These are phyloP conservation scores for Helotiales sp. DNA, from an alignment of 2,329 filamentous ascomycete genomes.

Conservation along the genomic window DNA sequence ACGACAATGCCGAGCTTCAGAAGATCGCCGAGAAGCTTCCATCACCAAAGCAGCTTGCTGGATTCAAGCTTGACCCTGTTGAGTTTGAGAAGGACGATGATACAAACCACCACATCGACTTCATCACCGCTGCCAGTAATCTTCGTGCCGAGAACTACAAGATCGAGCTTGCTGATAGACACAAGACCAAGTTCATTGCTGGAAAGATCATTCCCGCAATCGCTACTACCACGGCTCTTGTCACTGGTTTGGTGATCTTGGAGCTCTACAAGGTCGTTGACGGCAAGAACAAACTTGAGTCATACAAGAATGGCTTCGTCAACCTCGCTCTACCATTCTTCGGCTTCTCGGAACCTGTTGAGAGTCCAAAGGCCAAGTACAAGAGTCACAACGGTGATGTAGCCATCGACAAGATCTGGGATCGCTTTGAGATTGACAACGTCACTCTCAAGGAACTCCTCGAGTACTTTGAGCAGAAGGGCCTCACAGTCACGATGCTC, in stretches of 20 bases:
- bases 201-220: slow-evolving; percentile 99
- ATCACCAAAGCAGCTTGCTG: slow-evolving; percentile 77
- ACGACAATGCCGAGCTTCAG: slow-evolving; percentile 78
- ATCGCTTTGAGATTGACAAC: slow-evolving; percentile 89
- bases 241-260: slow-evolving; percentile 89
- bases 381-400: slow-evolving; percentile 78
- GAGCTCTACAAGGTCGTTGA: slow-evolving; percentile 97
- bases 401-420: slow-evolving; percentile 94
- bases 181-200: slow-evolving; percentile 99
- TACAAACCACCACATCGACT: slow-evolving; percentile 97
- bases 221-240: slow-evolving; percentile 93
- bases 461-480: slow-evolving; percentile 78
- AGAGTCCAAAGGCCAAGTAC: slow-evolving; percentile 91
- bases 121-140: slow-evolving; percentile 97
- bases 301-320: slow-evolving; percentile 99
- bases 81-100: slow-evolving; percentile 99
- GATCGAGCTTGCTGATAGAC: slow-evolving; percentile 87
- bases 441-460: slow-evolving; percentile 85
- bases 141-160: slow-evolving; percentile 97
- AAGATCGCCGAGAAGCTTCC: slow-evolving; percentile 76
- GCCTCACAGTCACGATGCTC: slow-evolving; percentile 86
- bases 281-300: slow-evolving; percentile 93
- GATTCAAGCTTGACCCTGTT: slow-evolving; percentile 87
- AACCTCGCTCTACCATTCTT: slow-evolving; percentile 97
- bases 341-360: slow-evolving; percentile 95